Evolutionary conservation across 306 rosid genomes (phyloP).

Genomic region (Vigna radiata): DNA sequence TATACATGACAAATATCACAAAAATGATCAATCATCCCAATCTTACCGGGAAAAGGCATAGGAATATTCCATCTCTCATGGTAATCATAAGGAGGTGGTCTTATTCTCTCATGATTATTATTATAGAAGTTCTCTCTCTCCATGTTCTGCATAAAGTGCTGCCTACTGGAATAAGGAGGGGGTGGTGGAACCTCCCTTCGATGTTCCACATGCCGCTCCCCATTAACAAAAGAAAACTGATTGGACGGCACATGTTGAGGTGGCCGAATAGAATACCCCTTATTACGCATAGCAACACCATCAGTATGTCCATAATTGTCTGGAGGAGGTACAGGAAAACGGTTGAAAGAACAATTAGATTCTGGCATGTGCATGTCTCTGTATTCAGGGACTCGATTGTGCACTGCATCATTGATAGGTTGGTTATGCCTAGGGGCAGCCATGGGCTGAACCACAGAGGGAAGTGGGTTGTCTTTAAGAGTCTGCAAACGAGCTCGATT

Average conservation of each 20-base stretch:
- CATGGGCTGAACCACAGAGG: constrained; percentile 58
- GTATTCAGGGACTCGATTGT: constrained; percentile 58
- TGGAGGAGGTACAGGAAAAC: constrained; percentile 56
- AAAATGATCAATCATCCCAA: background rate
- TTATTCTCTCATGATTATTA: constrained; percentile 88
- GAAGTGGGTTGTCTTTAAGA: constrained; percentile 53
- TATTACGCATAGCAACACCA: constrained; percentile 54
- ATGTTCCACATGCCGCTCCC: constrained; percentile 67
- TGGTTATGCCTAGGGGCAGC: constrained; percentile 61
- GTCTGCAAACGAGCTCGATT: constrained; percentile 55
- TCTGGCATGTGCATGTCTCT: constrained; percentile 72
- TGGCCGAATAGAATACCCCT: constrained; percentile 70
- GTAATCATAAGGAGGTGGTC: constrained; percentile 68
- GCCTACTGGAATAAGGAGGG: constrained; percentile 69
- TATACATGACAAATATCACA: constrained; percentile 24
- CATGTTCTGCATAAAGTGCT: constrained; percentile 59
- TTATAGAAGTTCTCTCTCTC: constrained; percentile 78
- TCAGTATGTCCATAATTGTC: constrained; percentile 60
- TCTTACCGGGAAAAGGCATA: constrained; percentile 68
- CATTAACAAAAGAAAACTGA: constrained; percentile 82
- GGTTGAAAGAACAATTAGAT: constrained; percentile 59
- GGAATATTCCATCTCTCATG: constrained; percentile 76
- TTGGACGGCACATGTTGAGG: constrained; percentile 75
- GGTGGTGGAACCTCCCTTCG: constrained; percentile 72
- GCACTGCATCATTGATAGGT: constrained; percentile 60